A percentile compares a stretch with the other conserved stretches of the same genome.
phyloP scores from a whole-genome alignment of 805 yeast species.

The Candida sanyiensis region DNA sequence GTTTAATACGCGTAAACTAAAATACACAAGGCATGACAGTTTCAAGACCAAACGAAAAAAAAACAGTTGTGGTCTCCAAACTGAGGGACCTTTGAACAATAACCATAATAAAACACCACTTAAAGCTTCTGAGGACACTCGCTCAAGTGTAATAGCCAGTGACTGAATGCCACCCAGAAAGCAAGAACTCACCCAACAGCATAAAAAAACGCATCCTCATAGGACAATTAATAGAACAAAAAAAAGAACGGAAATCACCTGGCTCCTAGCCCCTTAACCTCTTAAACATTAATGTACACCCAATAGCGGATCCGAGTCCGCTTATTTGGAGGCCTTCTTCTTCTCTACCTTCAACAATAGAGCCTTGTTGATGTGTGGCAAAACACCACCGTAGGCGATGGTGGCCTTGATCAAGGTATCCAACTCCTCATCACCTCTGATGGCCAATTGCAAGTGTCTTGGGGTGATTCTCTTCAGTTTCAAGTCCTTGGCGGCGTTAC shows the following conservation, averaged over 20 bases:
- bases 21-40: slow-evolving; percentile 7
- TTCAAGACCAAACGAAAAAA: no score
- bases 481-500: slow-evolving; percentile 97
- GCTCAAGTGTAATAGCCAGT: no score
- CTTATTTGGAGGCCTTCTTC: slow-evolving; percentile 16
- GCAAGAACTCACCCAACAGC: background rate
- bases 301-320: no score
- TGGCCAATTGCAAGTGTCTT: slow-evolving; percentile 95
- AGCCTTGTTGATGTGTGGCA: slow-evolving; percentile 68
- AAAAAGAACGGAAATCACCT: slow-evolving; percentile 3
- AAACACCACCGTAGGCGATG: slow-evolving; percentile 98
- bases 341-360: slow-evolving; percentile 19
- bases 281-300: slow-evolving; percentile 1
- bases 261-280: slow-evolving; percentile 1
- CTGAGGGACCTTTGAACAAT: no score
- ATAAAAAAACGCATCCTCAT: background rate
- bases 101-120: background rate
- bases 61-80: background rate
- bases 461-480: slow-evolving; percentile 97
- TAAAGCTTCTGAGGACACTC: no score
- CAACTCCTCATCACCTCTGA: slow-evolving; percentile 96
- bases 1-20: slow-evolving; percentile 10
- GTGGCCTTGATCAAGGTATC: slow-evolving; percentile 90
- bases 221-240: background rate
- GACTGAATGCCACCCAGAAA: no score